Base-by-base conservation (phyloP, 2,329 filamentous ascomycete species). In the Fonsecaea monophora region DNA sequence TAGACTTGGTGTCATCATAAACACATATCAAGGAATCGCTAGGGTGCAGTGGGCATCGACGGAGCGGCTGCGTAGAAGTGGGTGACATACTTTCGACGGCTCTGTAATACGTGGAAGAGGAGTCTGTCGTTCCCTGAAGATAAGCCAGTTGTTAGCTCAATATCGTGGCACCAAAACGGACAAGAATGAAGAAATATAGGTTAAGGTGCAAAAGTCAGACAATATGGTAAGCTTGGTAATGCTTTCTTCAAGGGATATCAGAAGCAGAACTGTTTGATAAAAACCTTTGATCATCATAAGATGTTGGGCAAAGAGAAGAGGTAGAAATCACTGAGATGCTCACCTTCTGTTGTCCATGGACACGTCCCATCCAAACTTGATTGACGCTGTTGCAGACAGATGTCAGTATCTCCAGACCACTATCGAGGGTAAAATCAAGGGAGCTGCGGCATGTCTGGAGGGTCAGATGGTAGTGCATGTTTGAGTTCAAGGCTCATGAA, bases 381-480 rank as follows among this genome's bases (percentile, higher is more conserved):
- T 9, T 50, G 45, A 6, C 13, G 8, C 21, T 50, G 8, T 25
- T 30, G 10, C 9, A 50, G 45, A 50, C 13, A 25, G 4, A 50
- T 25, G 18, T 50, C 45, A 50, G 45, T 13, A 25, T 50, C 45
- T 25, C 18, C 1, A 2, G 9, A 9, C 10, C 18, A 13, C 18
- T 48, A 15, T 48, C 42, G 15, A n/a, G n/a, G 1, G 9, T n/a
- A 45, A 18, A 45, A 45, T 45, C 40, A 30, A 9, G n/a, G 9
- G 45, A 50, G 45, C 18, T 30, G 7, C 15, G 3, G 55, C 48
- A 50, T 64, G 61, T 64, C 67, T 72, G 12, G 21, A 30, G 50
- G 58, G 70, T 83, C 82, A 87, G 84, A 86, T 84, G 85, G 85
- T 87, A 81, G 80, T 86, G 85, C 85, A 87, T 87, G 84, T 86